Base-by-base conservation (phyloP, 306 rosid species). In the Mucuna pruriens region DNA sequence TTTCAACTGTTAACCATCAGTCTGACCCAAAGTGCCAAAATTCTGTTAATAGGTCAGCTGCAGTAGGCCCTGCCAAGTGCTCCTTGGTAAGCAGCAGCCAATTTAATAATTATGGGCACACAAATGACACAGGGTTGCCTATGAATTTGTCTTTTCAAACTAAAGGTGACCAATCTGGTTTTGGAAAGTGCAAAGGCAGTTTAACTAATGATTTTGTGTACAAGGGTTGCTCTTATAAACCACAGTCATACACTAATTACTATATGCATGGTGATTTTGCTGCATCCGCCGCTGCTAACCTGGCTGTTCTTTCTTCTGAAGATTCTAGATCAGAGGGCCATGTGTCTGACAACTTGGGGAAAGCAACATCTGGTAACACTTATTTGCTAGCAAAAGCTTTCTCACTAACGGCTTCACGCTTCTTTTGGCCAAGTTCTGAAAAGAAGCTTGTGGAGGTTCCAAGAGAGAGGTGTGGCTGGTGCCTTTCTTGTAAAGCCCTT, bases 381-480 rank as follows among this genome's bases (percentile, higher is more conserved):
- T 54, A 68, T 72, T 86, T 91, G 85, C 90, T 92, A 54, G 84
- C 90, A 74, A 94, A 92, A 86, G 98, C 98, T 31, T 94, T 94
- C 84, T 92, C 97, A 60, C 79, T 77, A 87, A 63, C 86, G 51
- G 97, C 92, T 68, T 91, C 98, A 17, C 94, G 97, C 54, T 94
- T 94, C 90, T 90, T 92, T 87, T 94, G 97, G 98, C 98, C 98
- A 51, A 90, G 89, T 76, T 88, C 88, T 67, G 98, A 94, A 69
- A 94, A 88, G 88, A 94, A 94, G 90, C 94, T 87, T 66, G 88
- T 84, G 81, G 98, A 94, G 86, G 92, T 92, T 72, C 97, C 97
- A 22, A 94, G 98, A 77, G 98, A 94, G 91, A 94, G 97, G 86
- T 94, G 98, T 83, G 97, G 97, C 80, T 94, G 98, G 98, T 94